Evolutionary conservation across 805 yeast species (phyloP), one percentile per base, ranked within the genome.

Genomic region (Priceomyces haplophilus): DNA sequence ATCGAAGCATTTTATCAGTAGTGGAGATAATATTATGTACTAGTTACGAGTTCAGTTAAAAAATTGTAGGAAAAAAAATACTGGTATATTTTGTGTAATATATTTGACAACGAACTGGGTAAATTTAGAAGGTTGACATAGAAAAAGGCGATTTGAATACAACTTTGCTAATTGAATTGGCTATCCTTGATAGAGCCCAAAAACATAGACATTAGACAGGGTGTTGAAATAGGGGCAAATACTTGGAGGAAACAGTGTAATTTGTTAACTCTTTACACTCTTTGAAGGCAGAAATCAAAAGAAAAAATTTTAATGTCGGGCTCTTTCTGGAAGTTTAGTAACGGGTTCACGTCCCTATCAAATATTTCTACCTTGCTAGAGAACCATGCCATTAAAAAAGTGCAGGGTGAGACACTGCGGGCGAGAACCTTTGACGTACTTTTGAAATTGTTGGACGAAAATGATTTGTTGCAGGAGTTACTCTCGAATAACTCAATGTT

Each of bases 311-410:
- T 25, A 24, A 70, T 71, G 76, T 69, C 74, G n/a, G 72, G 75
- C 15, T 66, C 73, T 15, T 71, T 70, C 50, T 71, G 76, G 76
- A 70, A 70, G 53, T 69, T 70, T 52, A 67, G 71, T 46, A 70
- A 68, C 53, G 75, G 76, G 39, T 69, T 69, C 52, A 64, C 73
- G 20, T 67, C 74, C 37, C 52, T 69, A 30, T 67, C 73, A 23
- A 70, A 69, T 40, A 64, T 71, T 37, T 59, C 68, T 34, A 61
- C 69, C 12, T 53, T 71, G 20, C 59, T 71, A 42, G 76, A 71
- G 41, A 59, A 61, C 40, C 57, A 65, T 44, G 49, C 57, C 16
- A 45, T 52, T 39, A 55, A 49, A 43, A 45, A 45, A 18, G 62
- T 53, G 18, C 47, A 48, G 31, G 52, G 48, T 16, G 54, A 53